Conservation (phyloP, 441 rosid species). For the Syzygium malaccense region DNA sequence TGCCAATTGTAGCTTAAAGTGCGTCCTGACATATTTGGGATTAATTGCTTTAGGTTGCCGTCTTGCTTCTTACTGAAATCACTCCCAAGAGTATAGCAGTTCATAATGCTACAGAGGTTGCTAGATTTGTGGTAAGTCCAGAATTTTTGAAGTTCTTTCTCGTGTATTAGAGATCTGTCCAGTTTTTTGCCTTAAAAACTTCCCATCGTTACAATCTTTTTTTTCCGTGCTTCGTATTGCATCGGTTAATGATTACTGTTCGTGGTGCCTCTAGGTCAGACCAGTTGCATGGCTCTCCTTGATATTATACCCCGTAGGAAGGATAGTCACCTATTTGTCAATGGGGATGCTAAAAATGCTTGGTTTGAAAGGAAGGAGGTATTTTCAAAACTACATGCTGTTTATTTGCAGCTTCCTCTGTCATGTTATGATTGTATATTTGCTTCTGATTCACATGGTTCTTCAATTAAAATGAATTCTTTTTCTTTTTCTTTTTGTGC, state of each 20-base stretch:
- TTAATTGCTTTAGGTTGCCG: slow-evolving; percentile 54
- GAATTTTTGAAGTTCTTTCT: neutral
- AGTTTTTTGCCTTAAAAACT: neutral
- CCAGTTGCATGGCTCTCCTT: slow-evolving; percentile 99
- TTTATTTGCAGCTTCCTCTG: slow-evolving; percentile 1
- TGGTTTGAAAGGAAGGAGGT: slow-evolving; percentile 97
- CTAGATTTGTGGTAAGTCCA: slow-evolving; percentile 84
- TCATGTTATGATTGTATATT: neutral
- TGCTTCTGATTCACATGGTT: neutral
- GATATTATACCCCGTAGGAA: slow-evolving; percentile 90
- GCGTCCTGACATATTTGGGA: neutral
- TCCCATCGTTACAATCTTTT: neutral
- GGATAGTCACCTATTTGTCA: slow-evolving; percentile 86
- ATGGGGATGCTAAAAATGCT: slow-evolving; percentile 97
- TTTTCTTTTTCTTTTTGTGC: slow-evolving; percentile 1
- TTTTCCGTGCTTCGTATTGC: neutral
- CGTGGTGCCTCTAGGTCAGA: slow-evolving; percentile 76
- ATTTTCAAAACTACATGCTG: slow-evolving; percentile 11
- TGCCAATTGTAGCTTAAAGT: neutral
- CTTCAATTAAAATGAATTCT: neutral
- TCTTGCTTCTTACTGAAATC: slow-evolving; percentile 93
- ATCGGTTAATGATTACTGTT: slow-evolving; percentile 25
- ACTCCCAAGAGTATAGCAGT: slow-evolving; percentile 99
- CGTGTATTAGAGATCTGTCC: neutral
- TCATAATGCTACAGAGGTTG: slow-evolving; percentile 94